These are phyloP conservation scores for Emergomyces africanus DNA, from an alignment of 2,329 filamentous ascomycete species.

Conservation along the genomic window DNA sequence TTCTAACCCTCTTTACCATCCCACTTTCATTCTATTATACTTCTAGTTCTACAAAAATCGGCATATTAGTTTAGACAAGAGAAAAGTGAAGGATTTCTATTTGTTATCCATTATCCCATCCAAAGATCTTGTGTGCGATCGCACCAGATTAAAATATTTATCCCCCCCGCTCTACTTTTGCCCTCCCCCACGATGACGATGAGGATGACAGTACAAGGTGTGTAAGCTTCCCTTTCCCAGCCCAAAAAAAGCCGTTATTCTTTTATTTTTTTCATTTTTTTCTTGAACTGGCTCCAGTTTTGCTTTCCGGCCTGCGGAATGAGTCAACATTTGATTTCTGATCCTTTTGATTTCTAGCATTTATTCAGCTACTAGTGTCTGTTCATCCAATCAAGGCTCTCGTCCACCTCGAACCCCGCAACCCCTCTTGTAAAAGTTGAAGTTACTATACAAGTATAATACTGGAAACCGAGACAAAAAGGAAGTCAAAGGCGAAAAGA, in stretches of 20 bases:
- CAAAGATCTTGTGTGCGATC: not conserved
- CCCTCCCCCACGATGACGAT: not conserved
- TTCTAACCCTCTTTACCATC: not conserved
- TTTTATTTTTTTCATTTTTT: too few species aligned
- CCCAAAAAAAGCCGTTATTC: too few species aligned
- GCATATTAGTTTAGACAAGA: not conserved
- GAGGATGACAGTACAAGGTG: not conserved
- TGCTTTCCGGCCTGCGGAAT: not conserved
- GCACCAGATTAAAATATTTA: not conserved
- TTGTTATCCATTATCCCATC: not conserved
- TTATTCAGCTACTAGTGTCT: not conserved
- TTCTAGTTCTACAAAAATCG: not conserved
- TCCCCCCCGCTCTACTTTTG: not conserved
- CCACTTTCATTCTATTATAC: not conserved
- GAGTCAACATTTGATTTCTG: not conserved
- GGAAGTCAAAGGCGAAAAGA: too few species aligned
- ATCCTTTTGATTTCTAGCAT: too few species aligned
- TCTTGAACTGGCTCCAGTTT: not conserved
- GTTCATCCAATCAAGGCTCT: not conserved
- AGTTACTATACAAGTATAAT: too few species aligned
- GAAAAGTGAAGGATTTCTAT: not conserved
- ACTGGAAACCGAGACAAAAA: not conserved
- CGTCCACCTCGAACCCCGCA: not conserved
- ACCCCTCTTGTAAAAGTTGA: not conserved
- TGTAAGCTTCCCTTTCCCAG: not conserved